A percentile compares a stretch with the other conserved stretches of the same genome.
These are phyloP conservation scores for Colletotrichum sp. DNA, from an alignment of 2,329 filamentous ascomycete genomes.

Conservation along the genomic window DNA sequence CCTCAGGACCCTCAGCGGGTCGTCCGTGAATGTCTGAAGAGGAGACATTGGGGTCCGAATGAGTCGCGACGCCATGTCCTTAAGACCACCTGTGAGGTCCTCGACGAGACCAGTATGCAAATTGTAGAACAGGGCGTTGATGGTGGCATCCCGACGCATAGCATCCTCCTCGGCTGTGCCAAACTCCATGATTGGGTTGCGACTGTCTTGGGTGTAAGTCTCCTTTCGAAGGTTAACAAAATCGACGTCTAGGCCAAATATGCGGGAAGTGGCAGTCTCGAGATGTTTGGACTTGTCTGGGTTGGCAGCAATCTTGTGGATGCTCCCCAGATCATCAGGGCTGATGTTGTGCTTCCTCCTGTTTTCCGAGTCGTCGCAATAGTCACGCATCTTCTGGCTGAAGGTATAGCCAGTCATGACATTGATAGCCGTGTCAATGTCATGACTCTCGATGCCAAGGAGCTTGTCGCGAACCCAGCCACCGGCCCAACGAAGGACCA, in stretches of 20 bases:
- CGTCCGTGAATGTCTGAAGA: slow-evolving; percentile 91
- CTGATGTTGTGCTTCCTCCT: slow-evolving; percentile 65
- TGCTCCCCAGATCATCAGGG: slow-evolving; percentile 68
- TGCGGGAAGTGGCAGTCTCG: slow-evolving; percentile 85
- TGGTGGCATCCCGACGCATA: slow-evolving; percentile 85
- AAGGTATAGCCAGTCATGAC: slow-evolving; percentile 83
- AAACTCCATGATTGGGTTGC: slow-evolving; percentile 92
- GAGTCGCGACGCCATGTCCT: slow-evolving; percentile 74
- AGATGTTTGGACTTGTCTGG: slow-evolving; percentile 97
- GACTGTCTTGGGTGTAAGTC: slow-evolving; percentile 85
- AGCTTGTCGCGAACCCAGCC: slow-evolving; percentile 90
- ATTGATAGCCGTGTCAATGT: slow-evolving; percentile 88
- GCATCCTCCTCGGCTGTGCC: slow-evolving; percentile 92
- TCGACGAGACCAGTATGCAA: slow-evolving; percentile 80
- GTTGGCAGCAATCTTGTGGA: slow-evolving; percentile 91
- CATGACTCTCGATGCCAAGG: slow-evolving; percentile 73
- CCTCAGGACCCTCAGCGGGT: slow-evolving; percentile 85
- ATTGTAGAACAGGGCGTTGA: slow-evolving; percentile 97
- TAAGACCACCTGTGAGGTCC: slow-evolving; percentile 82
- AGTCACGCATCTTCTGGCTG: slow-evolving; percentile 70
- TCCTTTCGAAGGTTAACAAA: slow-evolving; percentile 95
- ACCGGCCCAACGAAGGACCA: slow-evolving; percentile 79
- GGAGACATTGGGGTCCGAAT: slow-evolving; percentile 89
- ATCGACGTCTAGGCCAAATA: slow-evolving; percentile 89
- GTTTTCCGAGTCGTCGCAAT: slow-evolving; percentile 66